Evolutionary conservation across 23 red algal genomes (phyloP), one percentile per base, ranked within the genome.

Genomic region (Cyanidioschyzon merolae): DNA sequence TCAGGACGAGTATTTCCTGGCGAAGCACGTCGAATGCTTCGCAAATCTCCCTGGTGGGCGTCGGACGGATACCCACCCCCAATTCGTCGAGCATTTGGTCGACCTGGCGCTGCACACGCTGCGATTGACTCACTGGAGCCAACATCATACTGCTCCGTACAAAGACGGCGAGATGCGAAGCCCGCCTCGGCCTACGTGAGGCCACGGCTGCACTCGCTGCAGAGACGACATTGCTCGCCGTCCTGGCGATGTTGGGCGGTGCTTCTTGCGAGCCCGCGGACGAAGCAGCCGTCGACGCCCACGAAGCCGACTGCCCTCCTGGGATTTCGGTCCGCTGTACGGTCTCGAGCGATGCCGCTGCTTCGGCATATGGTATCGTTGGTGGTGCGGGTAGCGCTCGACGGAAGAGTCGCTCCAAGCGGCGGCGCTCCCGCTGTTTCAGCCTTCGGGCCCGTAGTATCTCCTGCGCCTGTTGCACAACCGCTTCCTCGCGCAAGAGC

Each of bases 21-120:
- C 94, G 76, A 1, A 98, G 63, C 77, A 80, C 57, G 77, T 98
- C 94, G 83, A 89, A 98, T 57, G 80, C 86, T 50, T 98, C 94
- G 24, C 90, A 84, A 2, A 91, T 78, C 0, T 79, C 41, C 0
- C 58, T 40, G 41, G 94, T 98, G 0, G 94, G 86, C 31, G 83
- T 98, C 57, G 88, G 88, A 1, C 94, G 77, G 7, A 79, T 45
- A 38, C 85, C 85, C 24, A 98, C 85, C 26, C 77, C 84, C 2
- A 98, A 41, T 79, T 98, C 88, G 36, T 89, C 77, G 27, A 98
- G 58, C 2, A 84, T 75, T 34, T 59, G 74, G 68, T 98, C 88
- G 50, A 96, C 75, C n/a, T 80, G 80, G 39, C 79, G 76, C 15
- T 82, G 75, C 51, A 90, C 37, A 75, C 83, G 79, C 38, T 75